phyloP scores from a whole-genome alignment of 2,329 filamentous ascomycete species.

The Alternaria sp. region DNA sequence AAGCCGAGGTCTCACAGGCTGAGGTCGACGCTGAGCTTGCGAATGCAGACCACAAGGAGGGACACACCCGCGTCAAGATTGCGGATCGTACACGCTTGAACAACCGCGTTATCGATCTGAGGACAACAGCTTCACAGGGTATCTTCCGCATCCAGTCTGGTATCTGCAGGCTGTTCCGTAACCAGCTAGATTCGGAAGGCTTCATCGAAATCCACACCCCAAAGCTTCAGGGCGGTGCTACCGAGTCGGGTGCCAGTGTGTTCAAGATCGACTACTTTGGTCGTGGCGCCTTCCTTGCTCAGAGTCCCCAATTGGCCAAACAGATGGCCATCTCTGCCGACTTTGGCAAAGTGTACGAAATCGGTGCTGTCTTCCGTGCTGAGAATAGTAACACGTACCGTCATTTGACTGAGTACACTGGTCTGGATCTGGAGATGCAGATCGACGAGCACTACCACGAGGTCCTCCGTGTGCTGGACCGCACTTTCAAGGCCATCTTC shows the following conservation, averaged over 20 bases:
- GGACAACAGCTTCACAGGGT: slow-evolving; percentile 84
- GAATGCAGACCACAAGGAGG: slow-evolving; percentile 62
- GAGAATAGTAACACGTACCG: slow-evolving; percentile 96
- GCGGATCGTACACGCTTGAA: slow-evolving; percentile 75
- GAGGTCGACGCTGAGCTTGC: slow-evolving; percentile 60
- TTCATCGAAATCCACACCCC: slow-evolving; percentile 96
- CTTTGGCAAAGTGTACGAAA: slow-evolving; percentile 87
- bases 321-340: slow-evolving; percentile 92
- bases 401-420: slow-evolving; percentile 93
- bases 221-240: slow-evolving; percentile 87
- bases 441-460: slow-evolving; percentile 91
- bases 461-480: slow-evolving; percentile 78
- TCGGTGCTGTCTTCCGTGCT: slow-evolving; percentile 88
- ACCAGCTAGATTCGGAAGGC: slow-evolving; percentile 72
- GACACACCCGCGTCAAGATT: slow-evolving; percentile 65
- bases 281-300: slow-evolving; percentile 83
- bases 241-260: slow-evolving; percentile 88
- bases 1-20: slow-evolving; percentile 67
- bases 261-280: slow-evolving; percentile 94
- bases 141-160: slow-evolving; percentile 87
- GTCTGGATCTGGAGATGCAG: slow-evolving; percentile 90
- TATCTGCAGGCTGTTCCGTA: slow-evolving; percentile 79
- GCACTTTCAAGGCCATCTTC: slow-evolving; percentile 81
- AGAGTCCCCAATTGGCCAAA: slow-evolving; percentile 90
- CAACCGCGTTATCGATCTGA: slow-evolving; percentile 82